Evolutionary conservation across 192 early-diverging fungal genomes (phyloP), one percentile per base, ranked within the genome.

Genomic region (Phycomyces nitens): DNA sequence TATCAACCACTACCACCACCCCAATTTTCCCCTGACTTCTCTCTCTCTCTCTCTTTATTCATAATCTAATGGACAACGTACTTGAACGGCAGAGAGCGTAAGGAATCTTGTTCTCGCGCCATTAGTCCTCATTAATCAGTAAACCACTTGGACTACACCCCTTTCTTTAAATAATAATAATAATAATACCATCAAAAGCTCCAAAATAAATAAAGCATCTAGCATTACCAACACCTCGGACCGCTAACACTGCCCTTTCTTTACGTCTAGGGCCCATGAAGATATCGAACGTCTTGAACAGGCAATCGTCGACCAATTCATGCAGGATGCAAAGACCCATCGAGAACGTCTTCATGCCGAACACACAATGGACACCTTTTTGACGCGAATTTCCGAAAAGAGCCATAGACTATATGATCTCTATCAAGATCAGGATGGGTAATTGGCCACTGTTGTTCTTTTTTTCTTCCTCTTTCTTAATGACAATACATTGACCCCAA

Each of bases 261-360:
- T n/a, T n/a, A n/a, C n/a, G 39, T 15, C 7, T 55, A 79, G 81
- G 47, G 81, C 85, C 21, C 87, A 95, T 70, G 95, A 99, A 79
- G 92, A 94, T 66, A 84, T 94, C 59, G 96, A 99, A 77, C 87
- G 92, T 27, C 66, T 95, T n/a, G 93, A 97, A 71, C 81, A 91
- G 64, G 93, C 92, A 0, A 84, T 89, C 24, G 93, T 94, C 10
- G 81, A 87, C 64, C 86, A 93, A 69, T 86, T 92, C 69, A 79
- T 92, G 65, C 73, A 82, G 23, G 81, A 91, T 52, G 79, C 89
- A 47, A 89, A 89, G 64, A 87, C 83, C 71, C 89, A 94, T 77
- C 85, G 90, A 56, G 92, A 95, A 60, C 80, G 84, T 54, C 82
- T 99, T 24, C 60, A 86, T 20, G 86, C 86, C 60, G 90, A 97